These are phyloP conservation scores for Poteriospumella lacustris DNA, from an alignment of 108 stramenopile genomes.

Conservation along the genomic window DNA sequence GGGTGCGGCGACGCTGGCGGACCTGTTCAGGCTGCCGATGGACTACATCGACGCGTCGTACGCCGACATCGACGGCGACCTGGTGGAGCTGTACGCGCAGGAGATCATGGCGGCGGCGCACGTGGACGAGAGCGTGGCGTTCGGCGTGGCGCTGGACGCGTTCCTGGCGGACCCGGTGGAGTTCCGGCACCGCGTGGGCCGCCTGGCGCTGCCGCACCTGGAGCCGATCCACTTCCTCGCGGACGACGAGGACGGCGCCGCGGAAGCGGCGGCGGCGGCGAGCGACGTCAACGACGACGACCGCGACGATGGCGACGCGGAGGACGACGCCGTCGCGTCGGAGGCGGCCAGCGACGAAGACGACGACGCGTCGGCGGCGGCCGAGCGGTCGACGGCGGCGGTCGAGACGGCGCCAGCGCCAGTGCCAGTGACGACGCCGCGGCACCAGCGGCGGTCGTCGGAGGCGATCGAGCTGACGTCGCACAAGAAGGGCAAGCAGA, in stretches of 20 bases:
- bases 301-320: background rate
- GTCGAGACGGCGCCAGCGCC: background rate
- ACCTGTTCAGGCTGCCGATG: background rate
- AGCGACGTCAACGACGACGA: background rate
- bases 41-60: background rate
- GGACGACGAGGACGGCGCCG: background rate
- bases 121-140: background rate
- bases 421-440: background rate
- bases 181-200: slow-evolving; percentile 12
- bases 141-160: slow-evolving; percentile 17
- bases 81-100: slow-evolving; percentile 12
- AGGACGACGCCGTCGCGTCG: background rate
- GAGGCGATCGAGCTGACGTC: background rate
- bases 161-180: slow-evolving; percentile 17
- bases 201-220: background rate
- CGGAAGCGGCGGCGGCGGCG: background rate
- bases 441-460: background rate
- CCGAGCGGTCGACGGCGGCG: background rate
- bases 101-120: background rate
- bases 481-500: background rate
- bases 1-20: background rate
- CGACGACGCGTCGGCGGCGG: background rate
- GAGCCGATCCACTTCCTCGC: background rate
- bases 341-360: background rate
- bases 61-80: background rate